Conservation (phyloP, 2,329 filamentous ascomycete genomes). For the Neodidymelliopsis sp. region DNA sequence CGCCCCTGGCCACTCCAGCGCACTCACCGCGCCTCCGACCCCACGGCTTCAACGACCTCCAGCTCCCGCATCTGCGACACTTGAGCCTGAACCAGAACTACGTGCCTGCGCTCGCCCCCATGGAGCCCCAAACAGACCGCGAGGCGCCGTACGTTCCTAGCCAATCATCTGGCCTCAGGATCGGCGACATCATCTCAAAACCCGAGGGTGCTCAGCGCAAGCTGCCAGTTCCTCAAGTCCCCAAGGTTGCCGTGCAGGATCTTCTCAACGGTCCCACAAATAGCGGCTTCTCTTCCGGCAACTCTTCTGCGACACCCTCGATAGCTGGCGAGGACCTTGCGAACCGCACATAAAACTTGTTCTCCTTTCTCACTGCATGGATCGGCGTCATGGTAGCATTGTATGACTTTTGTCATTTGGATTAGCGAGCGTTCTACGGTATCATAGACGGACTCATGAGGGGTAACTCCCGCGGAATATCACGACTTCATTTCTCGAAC, state of each 20-base stretch:
- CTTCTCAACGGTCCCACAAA: constrained; percentile 67
- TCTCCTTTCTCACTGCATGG: constrained; percentile 30
- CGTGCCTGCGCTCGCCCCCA: constrained; percentile 72
- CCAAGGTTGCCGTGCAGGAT: constrained; percentile 87
- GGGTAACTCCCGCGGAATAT: constrained; percentile 35
- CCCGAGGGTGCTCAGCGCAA: constrained; percentile 89
- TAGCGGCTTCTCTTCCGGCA: constrained; percentile 74
- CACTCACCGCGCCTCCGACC: constrained; percentile 92
- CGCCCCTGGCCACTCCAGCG: constrained; percentile 94
- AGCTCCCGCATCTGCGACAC: constrained; percentile 85
- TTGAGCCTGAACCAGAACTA: constrained; percentile 66
- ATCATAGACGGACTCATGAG: constrained; percentile 40
- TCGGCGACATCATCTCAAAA: constrained; percentile 91
- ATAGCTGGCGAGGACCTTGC: constrained; percentile 66
- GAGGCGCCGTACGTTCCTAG: constrained; percentile 66
- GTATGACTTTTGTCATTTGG: constrained; percentile 24
- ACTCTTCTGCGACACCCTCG: constrained; percentile 79
- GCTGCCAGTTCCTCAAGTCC: constrained; percentile 87
- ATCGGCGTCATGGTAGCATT: constrained; percentile 47
- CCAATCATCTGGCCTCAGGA: constrained; percentile 72
- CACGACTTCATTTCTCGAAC: constrained; percentile 39
- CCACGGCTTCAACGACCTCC: constrained; percentile 72
- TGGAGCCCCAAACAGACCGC: constrained; percentile 70
- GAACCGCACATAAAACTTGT: constrained; percentile 42
- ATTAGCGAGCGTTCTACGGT: constrained; percentile 45